Conservation (phyloP, 345 rosid species). For the Melastoma malabathricum region DNA sequence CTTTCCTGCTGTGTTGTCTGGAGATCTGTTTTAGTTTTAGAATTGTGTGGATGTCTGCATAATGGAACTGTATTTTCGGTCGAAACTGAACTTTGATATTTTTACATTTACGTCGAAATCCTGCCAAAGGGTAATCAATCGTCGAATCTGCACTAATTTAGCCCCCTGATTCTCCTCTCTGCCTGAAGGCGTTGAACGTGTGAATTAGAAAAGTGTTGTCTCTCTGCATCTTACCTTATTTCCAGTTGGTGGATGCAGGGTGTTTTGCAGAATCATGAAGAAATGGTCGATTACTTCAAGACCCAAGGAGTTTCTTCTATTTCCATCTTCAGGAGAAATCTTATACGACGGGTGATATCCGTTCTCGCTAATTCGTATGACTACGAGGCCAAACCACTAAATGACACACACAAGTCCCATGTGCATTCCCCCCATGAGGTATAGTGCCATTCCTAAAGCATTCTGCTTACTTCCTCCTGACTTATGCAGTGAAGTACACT, state of each 20-base stretch:
- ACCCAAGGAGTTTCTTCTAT: constrained; percentile 72
- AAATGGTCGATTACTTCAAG: constrained; percentile 77
- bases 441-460: background rate
- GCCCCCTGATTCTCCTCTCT: too few relatives aligned
- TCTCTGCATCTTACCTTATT: background rate
- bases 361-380: constrained; percentile 92
- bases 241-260: constrained; percentile 33
- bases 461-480: background rate
- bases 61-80: too few relatives aligned
- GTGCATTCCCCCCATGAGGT: constrained; percentile 90
- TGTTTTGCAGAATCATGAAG: constrained; percentile 69
- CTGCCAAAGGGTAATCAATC: too few relatives aligned
- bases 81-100: too few relatives aligned
- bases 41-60: too few relatives aligned
- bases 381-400: constrained; percentile 56
- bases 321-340: constrained; percentile 87
- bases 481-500: background rate
- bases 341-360: constrained; percentile 81
- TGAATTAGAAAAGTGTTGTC: background rate
- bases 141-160: too few relatives aligned
- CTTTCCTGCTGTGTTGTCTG: too few relatives aligned
- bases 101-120: too few relatives aligned
- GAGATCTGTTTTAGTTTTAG: too few relatives aligned
- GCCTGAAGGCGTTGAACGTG: background rate
- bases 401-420: constrained; percentile 97